phyloP scores from a whole-genome alignment of 495 filamentous ascomycete genomes.

The Cercophora samala region DNA sequence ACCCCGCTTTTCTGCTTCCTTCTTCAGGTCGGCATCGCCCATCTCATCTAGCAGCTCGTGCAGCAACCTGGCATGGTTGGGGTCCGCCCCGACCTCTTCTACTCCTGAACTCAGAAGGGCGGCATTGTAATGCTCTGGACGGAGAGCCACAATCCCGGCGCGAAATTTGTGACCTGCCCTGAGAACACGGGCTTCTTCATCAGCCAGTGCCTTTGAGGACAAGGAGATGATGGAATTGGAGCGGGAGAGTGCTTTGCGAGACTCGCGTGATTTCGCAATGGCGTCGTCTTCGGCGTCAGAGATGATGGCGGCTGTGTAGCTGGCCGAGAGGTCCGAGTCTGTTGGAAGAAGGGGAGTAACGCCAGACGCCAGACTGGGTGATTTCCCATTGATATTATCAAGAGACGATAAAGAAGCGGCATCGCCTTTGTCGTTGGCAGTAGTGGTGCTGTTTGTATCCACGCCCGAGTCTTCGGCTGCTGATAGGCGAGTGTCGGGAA shows the following conservation, averaged over 20 bases:
- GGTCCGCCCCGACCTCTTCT: constrained; percentile 51
- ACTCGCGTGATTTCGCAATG: constrained; percentile 41
- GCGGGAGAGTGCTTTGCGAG: constrained; percentile 53
- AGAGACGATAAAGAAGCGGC: constrained; percentile 17
- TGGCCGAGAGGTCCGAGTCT: constrained; percentile 3
- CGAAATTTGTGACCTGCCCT: constrained; percentile 79
- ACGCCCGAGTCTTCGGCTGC: constrained; percentile 17
- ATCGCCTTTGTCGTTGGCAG: neutral
- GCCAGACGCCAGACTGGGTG: constrained; percentile 8
- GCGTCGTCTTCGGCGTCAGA: constrained; percentile 41
- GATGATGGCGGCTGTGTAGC: neutral
- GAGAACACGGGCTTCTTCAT: constrained; percentile 88
- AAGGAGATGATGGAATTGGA: constrained; percentile 76
- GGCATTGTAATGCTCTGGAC: constrained; percentile 40
- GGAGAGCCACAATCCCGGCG: constrained; percentile 45
- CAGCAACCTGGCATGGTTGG: constrained; percentile 54
- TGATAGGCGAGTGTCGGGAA: constrained; percentile 75
- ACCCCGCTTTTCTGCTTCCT: constrained; percentile 53
- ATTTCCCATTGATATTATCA: constrained; percentile 27
- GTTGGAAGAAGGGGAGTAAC: constrained; percentile 1
- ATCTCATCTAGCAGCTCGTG: constrained; percentile 62
- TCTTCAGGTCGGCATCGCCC: constrained; percentile 56
- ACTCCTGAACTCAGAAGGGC: constrained; percentile 39
- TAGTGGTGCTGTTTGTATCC: constrained; percentile 15
- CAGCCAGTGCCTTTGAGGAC: constrained; percentile 69